These are phyloP conservation scores for Arthrobotrys entomopaga DNA, from an alignment of 2,329 filamentous ascomycete species.

Conservation along the genomic window DNA sequence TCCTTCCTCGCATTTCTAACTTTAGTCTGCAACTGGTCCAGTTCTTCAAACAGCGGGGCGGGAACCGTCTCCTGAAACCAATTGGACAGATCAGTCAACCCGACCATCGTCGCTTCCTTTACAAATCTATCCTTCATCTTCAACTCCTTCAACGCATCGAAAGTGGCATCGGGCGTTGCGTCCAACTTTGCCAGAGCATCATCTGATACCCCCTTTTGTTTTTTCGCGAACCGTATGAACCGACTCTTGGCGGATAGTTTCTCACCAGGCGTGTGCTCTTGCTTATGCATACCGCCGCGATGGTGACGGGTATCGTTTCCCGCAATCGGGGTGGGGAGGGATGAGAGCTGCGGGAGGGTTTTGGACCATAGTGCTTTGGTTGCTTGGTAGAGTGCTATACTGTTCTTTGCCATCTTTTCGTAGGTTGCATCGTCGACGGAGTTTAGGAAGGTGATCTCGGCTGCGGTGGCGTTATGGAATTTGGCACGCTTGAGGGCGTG, in stretches of 20 bases:
- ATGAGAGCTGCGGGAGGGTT: conserved; percentile 23
- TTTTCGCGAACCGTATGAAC: conserved; percentile 31
- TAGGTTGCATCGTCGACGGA: conserved; percentile 24
- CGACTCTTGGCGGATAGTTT: conserved; percentile 19
- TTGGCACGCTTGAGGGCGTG: conserved; percentile 25
- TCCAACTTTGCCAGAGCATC: conserved; percentile 29
- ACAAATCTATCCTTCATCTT: conserved; percentile 28
- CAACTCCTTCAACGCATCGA: conserved; percentile 20
- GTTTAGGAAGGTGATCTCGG: conserved; percentile 24
- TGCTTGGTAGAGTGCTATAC: conserved; percentile 63
- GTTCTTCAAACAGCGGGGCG: conserved; percentile 15
- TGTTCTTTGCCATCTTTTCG: conserved; percentile 60
- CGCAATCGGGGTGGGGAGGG: conserved; percentile 11
- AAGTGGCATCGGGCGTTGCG: conserved; percentile 18
- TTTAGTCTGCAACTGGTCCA: conserved; percentile 24
- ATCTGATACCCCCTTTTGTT: conserved; percentile 14
- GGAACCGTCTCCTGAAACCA: conserved; percentile 31
- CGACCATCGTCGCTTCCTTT: conserved; percentile 39
- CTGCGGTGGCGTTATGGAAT: conserved; percentile 32
- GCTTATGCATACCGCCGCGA: conserved; percentile 7
- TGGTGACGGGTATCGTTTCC: conserved; percentile 1
- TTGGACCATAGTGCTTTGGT: conserved; percentile 63
- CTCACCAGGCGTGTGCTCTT: conserved; percentile 8
- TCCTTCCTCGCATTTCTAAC: conserved; percentile 24
- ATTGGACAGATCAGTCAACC: conserved; percentile 7